Evolutionary conservation across 1,139 yeast species (phyloP), one percentile per base, ranked within the genome.

Genomic region (Pichia sp.): DNA sequence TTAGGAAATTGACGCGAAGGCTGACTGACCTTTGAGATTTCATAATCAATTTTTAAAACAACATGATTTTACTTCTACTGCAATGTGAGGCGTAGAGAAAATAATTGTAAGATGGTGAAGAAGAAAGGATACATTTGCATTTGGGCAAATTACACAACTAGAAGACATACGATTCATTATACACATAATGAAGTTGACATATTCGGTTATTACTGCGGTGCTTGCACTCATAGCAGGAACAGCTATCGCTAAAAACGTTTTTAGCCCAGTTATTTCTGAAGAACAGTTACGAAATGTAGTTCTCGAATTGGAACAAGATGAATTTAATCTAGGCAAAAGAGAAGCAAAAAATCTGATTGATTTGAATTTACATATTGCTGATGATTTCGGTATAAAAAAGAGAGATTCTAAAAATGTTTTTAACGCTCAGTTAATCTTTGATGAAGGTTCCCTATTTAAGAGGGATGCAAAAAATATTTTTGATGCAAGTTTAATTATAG

Each of bases 401-500:
- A 54, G 60, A 49, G 57, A 54, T 4, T 53, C 56, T 11, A 61
- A 56, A 41, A 56, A 58, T 36, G 50, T 53, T 11, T 47, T 48
- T 28, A 37, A 51, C 27, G 36, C 52, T 6, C 45, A 51, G 27
- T 33, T 52, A 5, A 34, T 46, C 5, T n/a, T 51, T n/a, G 50
- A 51, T 39, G 62, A 53, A 30, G 49, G 42, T 10, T 45, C 40
- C n/a, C 39, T 56, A 4, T 29, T 26, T n/a, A 60, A 58, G 43
- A 56, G 62, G 46, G 57, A 55, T 32, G 54, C 56, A 8, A 61
- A 56, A 40, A 56, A 58, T 40, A 49, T 53, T n/a, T 47, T 48
- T 26, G 41, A 51, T 27, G 34, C 53, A 10, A 44, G 49, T 34
- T 36, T 52, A 5, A 32, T 48, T 5, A 25, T 51, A 10, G 51